phyloP scores from a whole-genome alignment of 139 green algal genomes.

The Micractinium sp. region DNA sequence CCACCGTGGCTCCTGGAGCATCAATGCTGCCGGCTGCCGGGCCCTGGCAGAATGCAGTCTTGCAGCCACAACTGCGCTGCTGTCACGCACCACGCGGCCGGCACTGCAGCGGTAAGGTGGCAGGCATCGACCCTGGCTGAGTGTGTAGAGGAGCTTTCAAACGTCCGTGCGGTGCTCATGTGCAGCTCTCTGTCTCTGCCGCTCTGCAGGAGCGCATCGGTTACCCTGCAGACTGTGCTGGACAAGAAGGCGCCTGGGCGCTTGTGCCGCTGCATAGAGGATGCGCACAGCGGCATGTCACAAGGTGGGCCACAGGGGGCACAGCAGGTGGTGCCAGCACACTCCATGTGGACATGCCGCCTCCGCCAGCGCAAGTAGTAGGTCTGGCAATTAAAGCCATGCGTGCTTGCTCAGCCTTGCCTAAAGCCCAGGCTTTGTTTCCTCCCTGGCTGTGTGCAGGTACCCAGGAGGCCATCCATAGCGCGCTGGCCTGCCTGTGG shows the following conservation, averaged over 20 bases:
- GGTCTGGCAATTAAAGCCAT: neutral
- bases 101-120: neutral
- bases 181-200: neutral
- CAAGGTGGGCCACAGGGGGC: slow-evolving; percentile 17
- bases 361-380: neutral
- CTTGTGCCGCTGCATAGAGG: slow-evolving; percentile 62
- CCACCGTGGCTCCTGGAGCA: slow-evolving; percentile 30
- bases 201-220: neutral
- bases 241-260: slow-evolving; percentile 39
- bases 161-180: neutral
- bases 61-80: neutral
- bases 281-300: slow-evolving; percentile 34
- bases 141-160: neutral
- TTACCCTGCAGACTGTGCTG: slow-evolving; percentile 26
- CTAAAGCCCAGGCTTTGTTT: neutral
- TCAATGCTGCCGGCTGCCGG: slow-evolving; percentile 23
- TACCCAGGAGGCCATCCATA: slow-evolving; percentile 13
- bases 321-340: neutral
- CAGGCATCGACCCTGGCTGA: neutral
- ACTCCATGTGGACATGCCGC: neutral
- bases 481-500: slow-evolving; percentile 14
- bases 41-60: slow-evolving; percentile 13
- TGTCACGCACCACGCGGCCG: neutral
- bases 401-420: neutral
- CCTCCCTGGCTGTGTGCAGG: neutral